These are phyloP conservation scores for Diaporthe sp. DNA, from an alignment of 2,329 filamentous ascomycete genomes.

Conservation along the genomic window DNA sequence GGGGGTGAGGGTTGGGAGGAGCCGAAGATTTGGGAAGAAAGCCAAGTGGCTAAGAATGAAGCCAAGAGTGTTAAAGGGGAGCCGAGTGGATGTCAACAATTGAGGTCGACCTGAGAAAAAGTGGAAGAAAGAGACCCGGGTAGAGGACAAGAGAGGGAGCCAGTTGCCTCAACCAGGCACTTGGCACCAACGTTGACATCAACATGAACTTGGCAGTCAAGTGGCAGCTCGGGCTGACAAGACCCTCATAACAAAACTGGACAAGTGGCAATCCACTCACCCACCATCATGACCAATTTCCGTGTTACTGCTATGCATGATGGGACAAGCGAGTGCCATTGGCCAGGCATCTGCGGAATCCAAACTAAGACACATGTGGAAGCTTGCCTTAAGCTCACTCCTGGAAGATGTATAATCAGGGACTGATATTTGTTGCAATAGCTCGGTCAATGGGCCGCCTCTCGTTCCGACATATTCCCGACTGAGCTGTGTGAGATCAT, in stretches of 20 bases:
- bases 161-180: background rate
- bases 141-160: background rate
- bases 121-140: too few relatives aligned
- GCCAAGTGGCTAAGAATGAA: background rate
- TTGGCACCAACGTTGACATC: background rate
- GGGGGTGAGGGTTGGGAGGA: background rate
- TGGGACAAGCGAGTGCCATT: background rate
- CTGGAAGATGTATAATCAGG: background rate
- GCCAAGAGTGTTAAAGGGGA: background rate
- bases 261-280: background rate
- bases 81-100: background rate
- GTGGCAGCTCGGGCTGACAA: background rate
- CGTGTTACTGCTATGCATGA: background rate
- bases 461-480: slow-evolving; percentile 95
- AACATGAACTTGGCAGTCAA: background rate
- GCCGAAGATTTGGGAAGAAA: background rate
- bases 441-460: slow-evolving; percentile 98
- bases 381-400: background rate
- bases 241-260: background rate
- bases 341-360: background rate
- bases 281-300: background rate
- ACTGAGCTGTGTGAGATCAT: slow-evolving; percentile 91
- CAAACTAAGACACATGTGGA: background rate
- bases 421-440: slow-evolving; percentile 46
- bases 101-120: background rate